Evolutionary conservation across 306 rosid species (phyloP).

Genomic region (Acacia confusa): DNA sequence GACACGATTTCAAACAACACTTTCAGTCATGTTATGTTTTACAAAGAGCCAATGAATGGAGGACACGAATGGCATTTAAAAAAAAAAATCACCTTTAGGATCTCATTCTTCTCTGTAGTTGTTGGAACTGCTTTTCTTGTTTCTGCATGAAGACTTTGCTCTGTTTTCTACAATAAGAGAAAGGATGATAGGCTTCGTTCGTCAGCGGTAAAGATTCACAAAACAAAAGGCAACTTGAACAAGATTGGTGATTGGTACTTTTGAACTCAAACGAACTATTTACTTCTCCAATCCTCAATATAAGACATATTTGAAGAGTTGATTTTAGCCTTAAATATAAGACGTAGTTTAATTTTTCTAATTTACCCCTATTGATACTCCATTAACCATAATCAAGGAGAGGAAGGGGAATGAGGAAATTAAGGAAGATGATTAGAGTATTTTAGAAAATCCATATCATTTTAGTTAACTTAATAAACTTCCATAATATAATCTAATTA

Average conservation of each 20-base stretch:
- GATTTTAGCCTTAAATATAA: no score
- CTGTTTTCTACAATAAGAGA: constrained; percentile 23
- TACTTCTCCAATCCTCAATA: neutral
- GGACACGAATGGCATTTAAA: neutral
- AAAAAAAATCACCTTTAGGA: neutral
- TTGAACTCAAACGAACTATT: neutral
- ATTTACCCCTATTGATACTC: no score
- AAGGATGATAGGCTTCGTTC: neutral
- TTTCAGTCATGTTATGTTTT: neutral
- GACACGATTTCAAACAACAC: no score
- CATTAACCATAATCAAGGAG: no score
- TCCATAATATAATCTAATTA: no score
- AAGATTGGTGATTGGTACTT: neutral
- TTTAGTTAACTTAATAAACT: no score
- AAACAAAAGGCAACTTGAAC: neutral
- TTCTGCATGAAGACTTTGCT: constrained; percentile 16
- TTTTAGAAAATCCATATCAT: no score
- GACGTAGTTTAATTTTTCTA: no score
- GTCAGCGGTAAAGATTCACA: neutral
- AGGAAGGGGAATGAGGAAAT: no score
- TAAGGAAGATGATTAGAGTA: no score
- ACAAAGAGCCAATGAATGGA: neutral
- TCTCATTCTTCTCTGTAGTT: constrained; percentile 23
- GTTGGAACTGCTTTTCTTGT: constrained; percentile 24
- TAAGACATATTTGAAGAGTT: no score